phyloP scores from a whole-genome alignment of 345 rosid genomes.

The Gossypioides kirkii region DNA sequence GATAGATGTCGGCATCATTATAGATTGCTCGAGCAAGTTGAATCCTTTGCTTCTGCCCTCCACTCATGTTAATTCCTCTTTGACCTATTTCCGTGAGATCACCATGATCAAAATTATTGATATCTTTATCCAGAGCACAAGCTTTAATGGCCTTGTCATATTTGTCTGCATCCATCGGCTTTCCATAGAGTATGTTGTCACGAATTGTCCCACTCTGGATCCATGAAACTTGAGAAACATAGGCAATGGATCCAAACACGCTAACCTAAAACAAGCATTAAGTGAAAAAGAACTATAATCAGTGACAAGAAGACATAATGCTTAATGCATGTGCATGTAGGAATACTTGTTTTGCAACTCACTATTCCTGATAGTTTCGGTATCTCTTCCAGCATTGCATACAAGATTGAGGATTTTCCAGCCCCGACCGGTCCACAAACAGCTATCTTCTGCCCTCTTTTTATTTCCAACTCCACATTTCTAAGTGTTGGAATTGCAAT shows the following conservation, averaged over 20 bases:
- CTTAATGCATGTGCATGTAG: not conserved
- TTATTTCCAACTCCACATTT: slow-evolving; percentile 39
- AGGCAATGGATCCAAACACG: slow-evolving; percentile 53
- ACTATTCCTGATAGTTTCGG: slow-evolving; percentile 64
- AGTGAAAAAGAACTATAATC: not conserved
- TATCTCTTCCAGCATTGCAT: slow-evolving; percentile 65
- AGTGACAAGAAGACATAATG: slow-evolving; percentile 5
- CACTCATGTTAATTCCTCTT: slow-evolving; percentile 86
- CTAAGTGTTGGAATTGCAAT: slow-evolving; percentile 31
- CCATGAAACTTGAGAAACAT: slow-evolving; percentile 79
- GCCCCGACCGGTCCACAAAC: slow-evolving; percentile 80
- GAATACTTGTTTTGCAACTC: slow-evolving; percentile 23
- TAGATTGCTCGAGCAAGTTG: slow-evolving; percentile 80
- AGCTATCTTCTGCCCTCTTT: slow-evolving; percentile 56
- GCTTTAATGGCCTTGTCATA: slow-evolving; percentile 51
- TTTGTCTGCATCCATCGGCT: slow-evolving; percentile 48
- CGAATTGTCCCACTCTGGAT: slow-evolving; percentile 78
- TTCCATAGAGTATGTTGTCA: slow-evolving; percentile 63
- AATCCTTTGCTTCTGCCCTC: slow-evolving; percentile 87
- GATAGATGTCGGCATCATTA: slow-evolving; percentile 66
- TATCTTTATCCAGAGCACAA: slow-evolving; percentile 72
- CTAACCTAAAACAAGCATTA: slow-evolving; percentile 35
- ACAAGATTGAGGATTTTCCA: slow-evolving; percentile 68
- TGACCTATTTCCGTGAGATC: slow-evolving; percentile 83
- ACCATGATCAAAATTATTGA: slow-evolving; percentile 54